Percentiles rank a stretch among this genome's conserved stretches.
Conservation (phyloP, 108 stramenopile genomes). For the Cyclotella cryptica region DNA sequence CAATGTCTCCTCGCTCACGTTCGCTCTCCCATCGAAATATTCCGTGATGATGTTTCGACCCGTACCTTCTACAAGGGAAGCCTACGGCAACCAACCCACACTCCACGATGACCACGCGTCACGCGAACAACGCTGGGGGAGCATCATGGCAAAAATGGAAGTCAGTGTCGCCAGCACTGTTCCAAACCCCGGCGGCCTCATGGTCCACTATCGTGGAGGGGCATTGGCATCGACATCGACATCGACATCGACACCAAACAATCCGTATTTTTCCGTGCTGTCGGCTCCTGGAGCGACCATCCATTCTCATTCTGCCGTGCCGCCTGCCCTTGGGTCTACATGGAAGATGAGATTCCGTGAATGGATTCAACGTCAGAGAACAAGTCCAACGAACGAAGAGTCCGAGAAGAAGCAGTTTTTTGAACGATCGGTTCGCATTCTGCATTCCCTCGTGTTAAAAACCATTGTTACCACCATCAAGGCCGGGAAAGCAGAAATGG, state of each 20-base stretch:
- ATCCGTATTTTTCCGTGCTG: constrained; percentile 6
- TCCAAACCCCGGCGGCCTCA: background rate
- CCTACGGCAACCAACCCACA: no score
- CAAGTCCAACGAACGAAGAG: background rate
- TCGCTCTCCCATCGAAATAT: no score
- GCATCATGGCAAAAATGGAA: background rate
- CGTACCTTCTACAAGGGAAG: no score
- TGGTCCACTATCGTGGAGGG: background rate
- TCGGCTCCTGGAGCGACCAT: background rate
- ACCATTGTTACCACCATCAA: background rate
- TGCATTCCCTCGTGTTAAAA: constrained; percentile 11
- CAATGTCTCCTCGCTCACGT: no score
- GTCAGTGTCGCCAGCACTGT: background rate
- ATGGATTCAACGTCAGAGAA: background rate
- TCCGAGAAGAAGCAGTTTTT: constrained; percentile 1
- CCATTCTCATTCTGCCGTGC: background rate
- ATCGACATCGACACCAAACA: background rate
- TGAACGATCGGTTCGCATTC: constrained; percentile 1
- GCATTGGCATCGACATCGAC: background rate
- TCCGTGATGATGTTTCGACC: no score
- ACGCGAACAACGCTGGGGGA: constrained; percentile 1
- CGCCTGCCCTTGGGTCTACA: background rate
- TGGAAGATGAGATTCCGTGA: background rate
- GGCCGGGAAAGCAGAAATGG: constrained; percentile 1
- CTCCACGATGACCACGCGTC: background rate